Conservation (phyloP, 805 yeast genomes). For the Jamesozyma gamospora region DNA sequence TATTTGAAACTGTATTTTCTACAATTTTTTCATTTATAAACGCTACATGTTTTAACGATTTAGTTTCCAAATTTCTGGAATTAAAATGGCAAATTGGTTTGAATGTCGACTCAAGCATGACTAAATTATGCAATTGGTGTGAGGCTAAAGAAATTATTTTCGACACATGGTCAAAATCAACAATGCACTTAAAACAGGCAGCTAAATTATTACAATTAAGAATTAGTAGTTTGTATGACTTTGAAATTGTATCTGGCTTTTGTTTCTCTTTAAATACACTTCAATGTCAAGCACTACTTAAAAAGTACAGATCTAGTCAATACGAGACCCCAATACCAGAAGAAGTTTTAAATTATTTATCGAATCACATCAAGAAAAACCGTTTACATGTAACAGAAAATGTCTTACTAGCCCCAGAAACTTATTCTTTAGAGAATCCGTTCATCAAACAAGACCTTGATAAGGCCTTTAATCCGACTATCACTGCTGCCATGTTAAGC, state of each 20-base stretch:
- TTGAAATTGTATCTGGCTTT: constrained; percentile 7
- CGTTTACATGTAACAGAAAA: neutral
- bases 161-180: neutral
- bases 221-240: constrained; percentile 7
- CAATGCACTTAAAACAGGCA: constrained; percentile 5
- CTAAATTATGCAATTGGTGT: constrained; percentile 5
- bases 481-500: neutral
- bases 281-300: constrained; percentile 9
- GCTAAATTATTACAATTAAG: constrained; percentile 10
- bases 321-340: constrained; percentile 6
- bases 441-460: neutral
- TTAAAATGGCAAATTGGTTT: constrained; percentile 11
- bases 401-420: neutral
- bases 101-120: constrained; percentile 3
- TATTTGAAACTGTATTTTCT: neutral
- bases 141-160: neutral
- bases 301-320: constrained; percentile 8
- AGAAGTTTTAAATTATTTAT: constrained; percentile 7
- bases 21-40: constrained; percentile 5
- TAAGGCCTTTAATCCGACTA: too few relatives aligned
- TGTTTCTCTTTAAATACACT: constrained; percentile 7
- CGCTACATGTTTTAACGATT: constrained; percentile 7
- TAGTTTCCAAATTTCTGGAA: constrained; percentile 6
- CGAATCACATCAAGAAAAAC: constrained; percentile 7
- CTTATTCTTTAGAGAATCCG: neutral